Evolutionary conservation across 257 asterid species (phyloP), one percentile per base, ranked within the genome.

Genomic region (Fraxinus pennsylvanica): DNA sequence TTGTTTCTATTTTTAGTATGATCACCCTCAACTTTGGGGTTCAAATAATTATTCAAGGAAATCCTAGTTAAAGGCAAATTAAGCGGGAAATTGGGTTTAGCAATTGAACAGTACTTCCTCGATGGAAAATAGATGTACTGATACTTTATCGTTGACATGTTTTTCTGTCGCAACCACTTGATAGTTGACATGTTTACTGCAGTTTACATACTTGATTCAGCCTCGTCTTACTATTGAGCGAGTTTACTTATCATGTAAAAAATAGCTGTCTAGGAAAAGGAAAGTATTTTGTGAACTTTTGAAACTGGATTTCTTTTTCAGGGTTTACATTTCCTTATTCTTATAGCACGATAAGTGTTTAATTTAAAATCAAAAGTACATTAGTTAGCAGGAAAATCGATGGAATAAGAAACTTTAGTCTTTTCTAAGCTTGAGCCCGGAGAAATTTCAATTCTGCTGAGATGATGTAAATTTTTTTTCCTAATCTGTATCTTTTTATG

Each of bases 331-430:
- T 61, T 63, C 33, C 17, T 25, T 63, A 63, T 74, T 73, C 30
- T 59, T 8, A 2, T 5, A 59, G 3, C 21, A 5, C 30, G 8
- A 59, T n/a, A 7, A 59, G 4, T 21, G 29, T 6, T 21, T 22
- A n/a, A 59, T 21, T 54, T 8, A 7, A 19, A 57, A 59, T 21
- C 67, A 59, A 15, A 50, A 79, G 22, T 73, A 39, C 41, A 73
- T 72, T 9, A 27, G 19, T 29, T 70, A 70, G 72, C 65, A 5
- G 22, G 61, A 59, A 74, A 74, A 75, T 25, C 71, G 8, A 29
- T 66, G 29, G 50, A 41, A 17, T 47, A 13, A 33, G 3, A 0
- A 32, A 41, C 41, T 3, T 21, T 27, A 50, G 12, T 45, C 47
- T 43, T 43, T 15, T 21, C 30, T 1, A 4, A 63, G 61, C 27